These are phyloP conservation scores for Sicyos edulis DNA, from an alignment of 306 rosid genomes.

Conservation along the genomic window DNA sequence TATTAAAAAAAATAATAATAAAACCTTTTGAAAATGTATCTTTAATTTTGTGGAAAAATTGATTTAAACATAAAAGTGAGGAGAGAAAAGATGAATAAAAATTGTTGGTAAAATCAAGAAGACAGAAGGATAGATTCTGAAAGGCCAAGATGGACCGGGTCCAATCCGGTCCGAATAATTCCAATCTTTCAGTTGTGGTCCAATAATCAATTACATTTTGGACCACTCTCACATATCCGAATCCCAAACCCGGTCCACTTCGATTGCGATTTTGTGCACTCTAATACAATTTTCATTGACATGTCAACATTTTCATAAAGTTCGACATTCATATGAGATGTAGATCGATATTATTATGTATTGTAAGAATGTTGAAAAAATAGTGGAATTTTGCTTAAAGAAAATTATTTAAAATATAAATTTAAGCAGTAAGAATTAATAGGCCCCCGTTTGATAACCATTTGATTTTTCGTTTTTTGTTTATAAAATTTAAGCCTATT, in stretches of 20 bases:
- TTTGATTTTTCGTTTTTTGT: too few species aligned
- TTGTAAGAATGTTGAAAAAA: too few species aligned
- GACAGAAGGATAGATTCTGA: background rate
- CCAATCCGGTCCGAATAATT: constrained; percentile 2
- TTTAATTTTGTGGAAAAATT: background rate
- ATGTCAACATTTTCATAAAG: too few species aligned
- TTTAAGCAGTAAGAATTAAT: too few species aligned
- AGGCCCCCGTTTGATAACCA: too few species aligned
- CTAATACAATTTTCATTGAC: too few species aligned
- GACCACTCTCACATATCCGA: background rate
- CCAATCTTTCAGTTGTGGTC: constrained; percentile 10
- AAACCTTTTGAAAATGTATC: background rate
- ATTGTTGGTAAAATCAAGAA: background rate
- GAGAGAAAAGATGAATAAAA: background rate
- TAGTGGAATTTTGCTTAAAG: background rate
- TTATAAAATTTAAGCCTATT: too few species aligned
- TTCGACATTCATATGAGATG: too few species aligned
- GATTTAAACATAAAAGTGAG: too few species aligned
- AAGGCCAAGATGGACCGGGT: constrained; percentile 1
- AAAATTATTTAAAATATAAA: too few species aligned
- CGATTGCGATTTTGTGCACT: background rate
- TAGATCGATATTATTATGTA: background rate
- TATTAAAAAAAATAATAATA: too few species aligned
- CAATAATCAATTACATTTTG: constrained; percentile 7
- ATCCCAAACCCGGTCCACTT: constrained; percentile 9